Base-by-base conservation (phyloP, 441 rosid species). In the Lepidium campestre region DNA sequence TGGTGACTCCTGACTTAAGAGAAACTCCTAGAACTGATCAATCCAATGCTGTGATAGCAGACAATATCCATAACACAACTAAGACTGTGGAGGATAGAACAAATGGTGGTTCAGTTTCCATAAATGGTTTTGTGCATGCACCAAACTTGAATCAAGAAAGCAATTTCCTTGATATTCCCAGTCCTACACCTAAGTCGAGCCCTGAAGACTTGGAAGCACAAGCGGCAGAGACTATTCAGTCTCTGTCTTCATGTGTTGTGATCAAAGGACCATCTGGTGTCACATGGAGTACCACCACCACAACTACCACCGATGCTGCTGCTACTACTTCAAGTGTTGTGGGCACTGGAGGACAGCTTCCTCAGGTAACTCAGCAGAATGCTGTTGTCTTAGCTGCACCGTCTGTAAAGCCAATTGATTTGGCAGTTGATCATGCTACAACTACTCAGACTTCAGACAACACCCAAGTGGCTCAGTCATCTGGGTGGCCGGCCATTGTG, bases 401-500 rank as follows among this genome's bases (percentile, higher is more conserved):
- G 41, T 80, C 92, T 65, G 72, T 84, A 66, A 88, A 82, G 70
- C 71, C 67, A 27, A 5, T 56, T 41, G 67, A 63, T 17, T 68
- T 74, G 74, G n/a, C 62, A 42, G 44, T 49, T 57, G 62, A 63
- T 62, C 89, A 82, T 78, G 78, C 80, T 68, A 42, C 69, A 40
- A 64, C 86, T 62, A 77, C 89, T 36, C 86, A 86, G 44, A 82
- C 83, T 70, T 81, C 94, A 22, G 88, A 81, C 62, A 77, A 68
- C 78, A 77, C 80, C 79, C 89, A 80, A 62, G 65, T 82, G 56
- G 73, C 83, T 62, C 81, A 84, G 65, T 57, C 88, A 57, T 68
- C 85, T 62, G 68, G 66, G 75, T 92, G 98, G 97, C 92, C 83
- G 73, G 75, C 88, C 59, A 83, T 88, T 31, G 82, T 81, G 59